Base-by-base conservation (phyloP, 1,284 basidiomycete species). In the Ustilago xerochloae region DNA sequence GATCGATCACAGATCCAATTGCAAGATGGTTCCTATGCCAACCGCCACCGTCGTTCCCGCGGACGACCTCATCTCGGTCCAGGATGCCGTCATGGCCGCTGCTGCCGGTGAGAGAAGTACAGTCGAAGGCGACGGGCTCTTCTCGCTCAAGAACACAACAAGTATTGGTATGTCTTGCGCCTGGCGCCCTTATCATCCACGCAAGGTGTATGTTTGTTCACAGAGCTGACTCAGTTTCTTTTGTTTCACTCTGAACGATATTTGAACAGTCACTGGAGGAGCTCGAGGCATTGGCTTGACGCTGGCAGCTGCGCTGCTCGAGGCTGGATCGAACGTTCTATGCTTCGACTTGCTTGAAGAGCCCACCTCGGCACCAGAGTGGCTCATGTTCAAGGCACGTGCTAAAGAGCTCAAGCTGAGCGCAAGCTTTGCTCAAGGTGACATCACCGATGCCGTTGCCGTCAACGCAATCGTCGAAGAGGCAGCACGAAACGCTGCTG, bases 241-340 rank as follows among this genome's bases (percentile, higher is more conserved):
- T n/a, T 39, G 7, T 16, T 6, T 39, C 20, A 7, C 20, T 6
- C 36, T 28, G n/a, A n/a, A n/a, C n/a, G n/a, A n/a, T 32, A 24
- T 7, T 48, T 20, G 10, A 16, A 39, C 26, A 58, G 64, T 80
- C 12, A 77, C 78, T 3, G 78, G 78, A 46, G 92, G 87, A 0
- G 91, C 91, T 75, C 87, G 92, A 39, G 92, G 92, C 0, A 87
- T 94, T 7, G 92, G 93, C 56, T 88, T 93, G 30, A 91, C 92
- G 84, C 90, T 92, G 88, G 91, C 91, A 20, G 86, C 92, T 58
- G 89, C 90, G 3, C 85, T 92, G 28, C 87, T 89, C 41, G 92
- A 94, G 85, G 89, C 89, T 3, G 92, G 92, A 36, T 91, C 91
- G 2, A 87, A 90, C 0, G 89, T 93, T 1, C 91, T 92, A 81